A percentile compares a stretch with the other conserved stretches of the same genome.
Conservation (phyloP, 163 green algal species). For the Chlamydomonas reinhardtii region DNA sequence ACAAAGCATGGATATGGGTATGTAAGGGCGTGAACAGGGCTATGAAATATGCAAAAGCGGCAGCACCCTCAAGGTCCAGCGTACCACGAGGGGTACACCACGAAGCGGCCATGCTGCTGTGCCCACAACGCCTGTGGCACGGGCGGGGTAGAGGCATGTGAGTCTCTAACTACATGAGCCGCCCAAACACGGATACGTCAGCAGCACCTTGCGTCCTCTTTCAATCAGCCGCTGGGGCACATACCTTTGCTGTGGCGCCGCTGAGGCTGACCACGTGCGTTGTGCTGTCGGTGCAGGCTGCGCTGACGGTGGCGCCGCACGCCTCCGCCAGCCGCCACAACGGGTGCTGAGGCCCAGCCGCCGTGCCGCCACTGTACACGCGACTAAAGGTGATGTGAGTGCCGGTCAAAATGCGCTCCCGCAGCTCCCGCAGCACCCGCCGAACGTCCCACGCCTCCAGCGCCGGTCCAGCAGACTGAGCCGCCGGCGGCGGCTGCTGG, state of each 20-base stretch:
- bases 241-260: constrained; percentile 78
- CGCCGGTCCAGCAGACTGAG: too few species aligned
- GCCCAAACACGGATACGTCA: too few species aligned
- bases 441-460: constrained; percentile 71
- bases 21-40: neutral
- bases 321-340: constrained; percentile 80
- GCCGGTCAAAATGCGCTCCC: constrained; percentile 68
- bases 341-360: constrained; percentile 52
- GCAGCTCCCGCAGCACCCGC: constrained; percentile 67
- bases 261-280: constrained; percentile 75
- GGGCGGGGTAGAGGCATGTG: too few species aligned
- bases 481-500: neutral
- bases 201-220: too few species aligned
- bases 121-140: constrained; percentile 66
- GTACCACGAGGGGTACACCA: constrained; percentile 77
- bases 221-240: neutral
- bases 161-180: too few species aligned
- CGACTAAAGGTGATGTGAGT: constrained; percentile 67
- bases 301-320: constrained; percentile 64
- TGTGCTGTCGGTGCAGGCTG: constrained; percentile 45
- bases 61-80: neutral
- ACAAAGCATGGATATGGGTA: neutral
- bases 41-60: neutral
- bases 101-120: constrained; percentile 53
- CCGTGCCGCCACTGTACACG: constrained; percentile 62